These are phyloP conservation scores for Dryas drummondii DNA, from an alignment of 306 rosid species.

Conservation along the genomic window DNA sequence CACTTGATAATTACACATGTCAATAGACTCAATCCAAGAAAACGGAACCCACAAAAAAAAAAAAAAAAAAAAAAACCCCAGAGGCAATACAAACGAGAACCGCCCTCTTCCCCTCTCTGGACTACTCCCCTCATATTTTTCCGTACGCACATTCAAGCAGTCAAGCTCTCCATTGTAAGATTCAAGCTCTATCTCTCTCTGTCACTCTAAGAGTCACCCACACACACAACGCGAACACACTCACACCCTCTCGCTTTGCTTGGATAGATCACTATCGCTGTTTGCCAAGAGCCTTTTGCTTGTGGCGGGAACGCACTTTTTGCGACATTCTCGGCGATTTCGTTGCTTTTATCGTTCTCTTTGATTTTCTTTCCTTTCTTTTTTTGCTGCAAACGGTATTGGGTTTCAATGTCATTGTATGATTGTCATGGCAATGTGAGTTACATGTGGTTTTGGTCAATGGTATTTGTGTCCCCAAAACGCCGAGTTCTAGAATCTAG, in stretches of 20 bases:
- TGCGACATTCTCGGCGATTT: conserved; percentile 9
- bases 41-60: background rate
- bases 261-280: background rate
- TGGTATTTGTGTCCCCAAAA: background rate
- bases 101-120: background rate
- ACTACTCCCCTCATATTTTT: background rate
- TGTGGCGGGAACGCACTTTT: conserved; percentile 19
- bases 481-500: conserved; percentile 6
- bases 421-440: background rate
- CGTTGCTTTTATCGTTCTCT: background rate
- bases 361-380: background rate
- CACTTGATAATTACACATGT: no score
- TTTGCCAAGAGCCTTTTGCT: background rate
- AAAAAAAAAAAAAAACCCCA: background rate
- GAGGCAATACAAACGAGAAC: conserved; percentile 14
- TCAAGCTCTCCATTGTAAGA: conserved; percentile 17
- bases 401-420: background rate
- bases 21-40: background rate
- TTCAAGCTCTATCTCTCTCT: background rate
- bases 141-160: background rate
- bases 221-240: background rate
- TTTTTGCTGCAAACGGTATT: background rate
- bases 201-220: background rate
- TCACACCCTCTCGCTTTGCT: background rate
- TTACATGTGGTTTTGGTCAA: background rate